Conservation (phyloP, 257 asterid genomes). For the Capsicum baccatum region DNA sequence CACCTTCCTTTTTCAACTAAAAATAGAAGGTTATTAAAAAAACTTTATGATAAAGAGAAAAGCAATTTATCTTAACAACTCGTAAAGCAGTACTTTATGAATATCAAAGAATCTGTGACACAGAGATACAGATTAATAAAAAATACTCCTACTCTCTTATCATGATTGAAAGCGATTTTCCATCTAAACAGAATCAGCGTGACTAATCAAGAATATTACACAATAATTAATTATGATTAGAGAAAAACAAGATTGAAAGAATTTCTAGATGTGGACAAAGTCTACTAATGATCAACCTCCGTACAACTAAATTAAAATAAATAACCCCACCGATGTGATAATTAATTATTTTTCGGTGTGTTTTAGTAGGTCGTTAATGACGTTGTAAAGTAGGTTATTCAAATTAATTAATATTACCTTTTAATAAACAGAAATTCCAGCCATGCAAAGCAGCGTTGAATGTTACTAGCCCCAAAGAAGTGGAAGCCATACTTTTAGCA, state of each 20-base stretch:
- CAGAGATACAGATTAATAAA: neutral
- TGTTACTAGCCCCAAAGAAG: neutral
- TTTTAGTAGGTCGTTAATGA: conserved; percentile 5
- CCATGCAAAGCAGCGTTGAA: conserved; percentile 24
- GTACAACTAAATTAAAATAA: neutral
- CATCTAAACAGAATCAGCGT: conserved; percentile 27
- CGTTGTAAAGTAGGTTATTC: conserved; percentile 9
- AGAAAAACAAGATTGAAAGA: neutral
- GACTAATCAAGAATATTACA: neutral
- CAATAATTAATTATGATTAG: neutral
- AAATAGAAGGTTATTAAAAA: neutral
- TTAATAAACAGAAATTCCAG: conserved; percentile 14
- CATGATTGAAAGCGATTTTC: neutral
- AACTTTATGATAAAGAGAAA: neutral
- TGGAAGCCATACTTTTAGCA: neutral
- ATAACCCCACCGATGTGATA: conserved; percentile 6
- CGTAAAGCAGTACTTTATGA: neutral
- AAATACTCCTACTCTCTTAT: neutral
- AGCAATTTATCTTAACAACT: neutral
- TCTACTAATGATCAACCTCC: neutral
- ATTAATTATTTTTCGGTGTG: neutral
- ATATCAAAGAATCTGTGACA: neutral
- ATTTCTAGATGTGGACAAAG: neutral
- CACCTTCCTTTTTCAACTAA: neutral
- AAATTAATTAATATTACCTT: neutral